phyloP scores from a whole-genome alignment of 2,329 filamentous ascomycete genomes.

The Knufia petricola region DNA sequence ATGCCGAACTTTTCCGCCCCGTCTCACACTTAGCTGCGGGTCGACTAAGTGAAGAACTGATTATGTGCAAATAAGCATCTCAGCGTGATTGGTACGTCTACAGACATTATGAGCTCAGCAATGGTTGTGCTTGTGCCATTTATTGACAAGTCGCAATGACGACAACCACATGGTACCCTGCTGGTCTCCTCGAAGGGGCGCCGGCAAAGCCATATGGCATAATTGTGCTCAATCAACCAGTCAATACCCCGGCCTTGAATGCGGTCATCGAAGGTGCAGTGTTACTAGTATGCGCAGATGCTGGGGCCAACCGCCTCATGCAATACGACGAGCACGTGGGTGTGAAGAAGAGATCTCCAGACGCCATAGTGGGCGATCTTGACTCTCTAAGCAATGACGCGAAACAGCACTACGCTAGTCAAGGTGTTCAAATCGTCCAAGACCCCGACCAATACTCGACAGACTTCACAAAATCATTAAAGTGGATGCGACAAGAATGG shows the following conservation, averaged over 20 bases:
- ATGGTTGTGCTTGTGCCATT: not conserved
- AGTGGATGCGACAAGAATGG: conserved; percentile 36
- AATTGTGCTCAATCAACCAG: conserved; percentile 53
- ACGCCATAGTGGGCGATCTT: conserved; percentile 78
- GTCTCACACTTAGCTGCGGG: not conserved
- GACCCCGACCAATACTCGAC: conserved; percentile 78
- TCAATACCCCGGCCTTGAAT: conserved; percentile 36
- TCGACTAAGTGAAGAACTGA: too few species aligned
- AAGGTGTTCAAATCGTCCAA: conserved; percentile 53
- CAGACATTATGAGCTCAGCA: too few species aligned
- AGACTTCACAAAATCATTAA: conserved; percentile 78
- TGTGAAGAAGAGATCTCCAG: conserved; percentile 40
- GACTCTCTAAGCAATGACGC: conserved; percentile 65
- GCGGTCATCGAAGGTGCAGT: conserved; percentile 40
- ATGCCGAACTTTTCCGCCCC: not conserved
- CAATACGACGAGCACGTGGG: conserved; percentile 25
- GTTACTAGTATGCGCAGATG: conserved; percentile 74
- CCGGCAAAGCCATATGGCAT: conserved; percentile 14
- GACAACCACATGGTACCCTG: conserved; percentile 15
- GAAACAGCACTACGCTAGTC: conserved; percentile 55
- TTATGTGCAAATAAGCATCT: too few species aligned
- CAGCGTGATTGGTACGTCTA: too few species aligned
- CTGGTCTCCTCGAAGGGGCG: conserved; percentile 12
- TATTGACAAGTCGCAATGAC: too few species aligned
- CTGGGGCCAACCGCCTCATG: conserved; percentile 71